Evolutionary conservation across 2,329 filamentous ascomycete species (phyloP), one percentile per base, ranked within the genome.

Genomic region (Capronia epimyces): DNA sequence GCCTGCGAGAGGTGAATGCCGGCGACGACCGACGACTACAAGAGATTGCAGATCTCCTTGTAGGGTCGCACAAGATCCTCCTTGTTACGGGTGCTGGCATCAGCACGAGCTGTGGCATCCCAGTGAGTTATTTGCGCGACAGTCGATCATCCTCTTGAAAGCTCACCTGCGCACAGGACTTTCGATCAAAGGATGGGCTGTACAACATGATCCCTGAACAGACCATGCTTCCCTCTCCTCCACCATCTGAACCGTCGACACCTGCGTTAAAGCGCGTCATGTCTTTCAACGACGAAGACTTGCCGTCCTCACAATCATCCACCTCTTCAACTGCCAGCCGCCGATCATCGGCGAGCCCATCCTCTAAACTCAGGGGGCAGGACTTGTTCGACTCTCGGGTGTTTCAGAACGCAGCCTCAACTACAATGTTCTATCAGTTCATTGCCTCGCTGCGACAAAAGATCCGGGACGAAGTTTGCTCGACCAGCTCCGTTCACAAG

Each of bases 101-200:
- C 63, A 86, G 82, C 64, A 87, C 84, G 44, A 87, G 86, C 64
- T 86, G 82, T 56, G 84, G 84, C 49, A 87, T 87, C 63, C 84
- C 84, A 44, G 84, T 87, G 72, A 63, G 77, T 65, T 7, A 10
- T 3, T 8, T n/a, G 15, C 1, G 3, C n/a, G 15, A 20, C 15
- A 27, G 4, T 7, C 22, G 22, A 32, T 3, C 5, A 13, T n/a
- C 44, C 43, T 27, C 27, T 50, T 47, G 52, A 44, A 31, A 13
- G 60, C 56, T 53, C 21, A 52, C 29, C 29, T 20, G 31, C 36
- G 31, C 46, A 40, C 34, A 62, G 60, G 61, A 62, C 46, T 62
- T 62, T 46, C 53, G 56, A 18, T 62, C 59, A n/a, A 60, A 86
- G 62, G 81, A 87, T 65, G 84, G 84, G 1, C 75, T 87, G 1